phyloP scores from a whole-genome alignment of 2,329 filamentous ascomycete species.

The Calcarisporium arbuscula region DNA sequence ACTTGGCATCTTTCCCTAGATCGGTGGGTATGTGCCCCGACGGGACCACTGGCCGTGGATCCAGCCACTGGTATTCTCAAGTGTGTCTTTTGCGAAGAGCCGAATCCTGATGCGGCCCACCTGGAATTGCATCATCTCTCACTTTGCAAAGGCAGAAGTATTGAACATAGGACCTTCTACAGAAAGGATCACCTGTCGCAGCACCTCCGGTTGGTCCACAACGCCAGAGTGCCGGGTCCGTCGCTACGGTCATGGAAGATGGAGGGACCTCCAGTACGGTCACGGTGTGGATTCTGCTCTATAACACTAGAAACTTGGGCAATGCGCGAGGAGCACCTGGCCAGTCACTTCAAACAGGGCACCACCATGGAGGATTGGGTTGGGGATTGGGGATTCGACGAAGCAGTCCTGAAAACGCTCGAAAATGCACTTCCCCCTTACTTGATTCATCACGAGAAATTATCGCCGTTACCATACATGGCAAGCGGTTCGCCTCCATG shows the following conservation, averaged over 20 bases:
- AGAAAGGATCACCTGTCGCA: conserved; percentile 38
- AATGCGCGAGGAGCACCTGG: conserved; percentile 30
- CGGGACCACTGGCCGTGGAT: conserved; percentile 28
- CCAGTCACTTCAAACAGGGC: conserved; percentile 35
- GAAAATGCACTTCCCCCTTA: conserved; percentile 6
- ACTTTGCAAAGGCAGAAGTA: conserved; percentile 42
- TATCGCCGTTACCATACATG: conserved; percentile 2
- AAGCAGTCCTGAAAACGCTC: conserved; percentile 1
- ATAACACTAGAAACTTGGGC: conserved; percentile 29
- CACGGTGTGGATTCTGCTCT: conserved; percentile 36
- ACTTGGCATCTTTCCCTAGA: conserved; percentile 39
- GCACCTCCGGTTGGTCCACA: conserved; percentile 35
- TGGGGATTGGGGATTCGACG: conserved; percentile 36
- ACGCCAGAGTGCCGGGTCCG: conserved; percentile 30
- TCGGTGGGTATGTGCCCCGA: conserved; percentile 38
- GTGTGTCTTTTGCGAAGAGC: conserved; percentile 32
- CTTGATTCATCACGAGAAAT: neutral
- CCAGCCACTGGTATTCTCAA: conserved; percentile 30
- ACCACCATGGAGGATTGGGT: conserved; percentile 37
- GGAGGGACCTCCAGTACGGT: conserved; percentile 25
- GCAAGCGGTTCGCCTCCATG: conserved; percentile 1
- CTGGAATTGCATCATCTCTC: conserved; percentile 30
- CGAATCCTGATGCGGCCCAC: conserved; percentile 24
- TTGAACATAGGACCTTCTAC: conserved; percentile 35
- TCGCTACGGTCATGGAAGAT: conserved; percentile 39